Conservation (phyloP, 805 yeast species). For the Monosporozyma servazzii region DNA sequence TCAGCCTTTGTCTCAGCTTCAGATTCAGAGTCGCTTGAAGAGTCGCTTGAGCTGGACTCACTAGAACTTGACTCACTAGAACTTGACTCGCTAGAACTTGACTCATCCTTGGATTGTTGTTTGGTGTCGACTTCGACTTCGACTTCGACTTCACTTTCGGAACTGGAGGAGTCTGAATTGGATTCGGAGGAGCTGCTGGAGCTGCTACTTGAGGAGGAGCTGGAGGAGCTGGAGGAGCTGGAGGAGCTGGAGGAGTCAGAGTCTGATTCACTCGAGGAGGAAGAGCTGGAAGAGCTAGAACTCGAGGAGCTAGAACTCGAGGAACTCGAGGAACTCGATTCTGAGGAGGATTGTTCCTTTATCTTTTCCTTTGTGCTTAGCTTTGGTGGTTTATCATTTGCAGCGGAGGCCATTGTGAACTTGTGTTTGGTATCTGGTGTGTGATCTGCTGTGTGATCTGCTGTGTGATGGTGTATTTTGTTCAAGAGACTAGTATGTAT, state of each 20-base stretch:
- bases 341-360: slow-evolving; percentile 7
- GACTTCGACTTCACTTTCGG: background rate
- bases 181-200: no score
- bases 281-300: background rate
- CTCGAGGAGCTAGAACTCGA: slow-evolving; percentile 2
- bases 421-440: no score
- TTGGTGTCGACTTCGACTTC: background rate
- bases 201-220: slow-evolving; percentile 8
- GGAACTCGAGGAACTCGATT: slow-evolving; percentile 1
- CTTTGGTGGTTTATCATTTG: slow-evolving; percentile 19
- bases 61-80: slow-evolving; percentile 9
- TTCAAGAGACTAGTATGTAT: no score
- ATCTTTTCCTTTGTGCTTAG: slow-evolving; percentile 20
- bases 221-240: slow-evolving; percentile 2
- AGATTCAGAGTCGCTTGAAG: slow-evolving; percentile 7
- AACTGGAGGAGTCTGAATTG: background rate
- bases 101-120: background rate
- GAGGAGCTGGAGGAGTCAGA: background rate
- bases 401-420: background rate
- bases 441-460: no score
- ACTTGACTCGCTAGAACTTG: slow-evolving; percentile 8
- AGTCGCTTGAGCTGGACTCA: slow-evolving; percentile 9
- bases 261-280: slow-evolving; percentile 5
- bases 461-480: no score
- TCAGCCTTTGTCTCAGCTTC: background rate